A percentile compares a stretch with the other conserved stretches of the same genome.
Evolutionary conservation across 352 stramenopile species (phyloP).

Genomic region (Globisporangium irregulare): DNA sequence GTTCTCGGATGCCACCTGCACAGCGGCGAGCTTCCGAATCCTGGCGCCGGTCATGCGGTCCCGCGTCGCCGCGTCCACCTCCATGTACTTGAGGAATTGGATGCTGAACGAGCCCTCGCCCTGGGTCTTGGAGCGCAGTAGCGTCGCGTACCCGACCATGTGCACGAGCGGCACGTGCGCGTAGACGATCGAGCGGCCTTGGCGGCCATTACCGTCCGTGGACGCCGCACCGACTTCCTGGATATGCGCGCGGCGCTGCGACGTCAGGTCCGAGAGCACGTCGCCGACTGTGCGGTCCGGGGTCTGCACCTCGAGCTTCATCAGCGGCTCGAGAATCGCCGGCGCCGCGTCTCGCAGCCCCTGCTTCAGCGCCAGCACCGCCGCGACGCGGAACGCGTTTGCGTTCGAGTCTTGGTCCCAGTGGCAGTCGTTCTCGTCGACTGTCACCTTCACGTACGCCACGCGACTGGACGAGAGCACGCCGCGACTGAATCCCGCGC

Average conservation of each 20-base stretch:
- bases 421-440: conserved; percentile 57
- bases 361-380: conserved; percentile 52
- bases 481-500: conserved; percentile 51
- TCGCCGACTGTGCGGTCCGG: conserved; percentile 65
- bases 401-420: conserved; percentile 68
- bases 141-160: conserved; percentile 81
- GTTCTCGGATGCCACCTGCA: not conserved
- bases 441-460: conserved; percentile 57
- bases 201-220: conserved; percentile 22
- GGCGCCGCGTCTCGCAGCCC: conserved; percentile 52
- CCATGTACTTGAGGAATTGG: conserved; percentile 67
- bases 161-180: conserved; percentile 64
- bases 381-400: conserved; percentile 55
- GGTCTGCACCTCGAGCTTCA: conserved; percentile 69
- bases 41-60: conserved; percentile 37
- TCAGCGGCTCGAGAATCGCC: conserved; percentile 70
- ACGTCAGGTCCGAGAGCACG: conserved; percentile 74
- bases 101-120: conserved; percentile 80
- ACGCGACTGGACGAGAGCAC: conserved; percentile 59
- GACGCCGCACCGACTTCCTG: conserved; percentile 49
- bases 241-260: conserved; percentile 62
- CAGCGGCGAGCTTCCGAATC: conserved; percentile 3
- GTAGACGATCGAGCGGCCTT: conserved; percentile 55
- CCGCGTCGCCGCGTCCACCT: conserved; percentile 49
- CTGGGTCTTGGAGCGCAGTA: conserved; percentile 75